These are phyloP conservation scores for Terfezia claveryi DNA, from an alignment of 495 filamentous ascomycete species.

Conservation along the genomic window DNA sequence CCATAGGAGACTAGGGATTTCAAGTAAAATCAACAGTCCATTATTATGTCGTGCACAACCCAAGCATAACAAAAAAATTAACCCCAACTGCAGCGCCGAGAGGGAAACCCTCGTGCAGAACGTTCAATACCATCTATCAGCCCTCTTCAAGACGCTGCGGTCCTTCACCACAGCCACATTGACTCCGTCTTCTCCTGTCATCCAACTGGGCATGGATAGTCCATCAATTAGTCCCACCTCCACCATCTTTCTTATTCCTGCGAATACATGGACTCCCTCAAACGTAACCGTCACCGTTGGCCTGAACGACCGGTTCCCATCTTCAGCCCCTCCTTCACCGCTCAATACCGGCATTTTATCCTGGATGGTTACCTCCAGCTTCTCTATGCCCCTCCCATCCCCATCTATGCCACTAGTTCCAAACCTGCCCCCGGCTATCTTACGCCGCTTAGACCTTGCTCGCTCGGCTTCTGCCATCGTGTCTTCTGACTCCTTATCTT, in stretches of 20 bases:
- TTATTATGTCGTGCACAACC: too few species aligned
- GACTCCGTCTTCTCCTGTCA: slow-evolving; percentile 70
- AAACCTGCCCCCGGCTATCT: slow-evolving; percentile 34
- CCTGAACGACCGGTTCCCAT: slow-evolving; percentile 24
- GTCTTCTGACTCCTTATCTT: slow-evolving; percentile 19
- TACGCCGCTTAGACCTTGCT: slow-evolving; percentile 15
- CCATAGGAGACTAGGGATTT: too few species aligned
- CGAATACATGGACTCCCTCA: slow-evolving; percentile 57
- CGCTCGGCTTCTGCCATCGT: slow-evolving; percentile 18
- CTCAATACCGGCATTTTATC: slow-evolving; percentile 30
- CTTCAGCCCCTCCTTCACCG: slow-evolving; percentile 13
- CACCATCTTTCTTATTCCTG: slow-evolving; percentile 50
- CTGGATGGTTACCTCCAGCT: slow-evolving; percentile 36
- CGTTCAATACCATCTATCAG: not conserved
- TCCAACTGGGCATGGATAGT: slow-evolving; percentile 65
- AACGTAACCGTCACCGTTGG: slow-evolving; percentile 44
- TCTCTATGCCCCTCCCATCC: slow-evolving; percentile 37
- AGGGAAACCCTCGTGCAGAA: not conserved
- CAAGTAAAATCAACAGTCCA: too few species aligned
- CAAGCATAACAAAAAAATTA: too few species aligned
- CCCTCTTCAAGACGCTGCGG: slow-evolving; percentile 22
- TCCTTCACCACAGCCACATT: slow-evolving; percentile 43
- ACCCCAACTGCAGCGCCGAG: too few species aligned
- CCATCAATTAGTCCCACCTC: slow-evolving; percentile 48
- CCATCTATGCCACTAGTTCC: slow-evolving; percentile 26